A percentile compares a stretch with the other conserved stretches of the same genome.
These are phyloP conservation scores for Salix udensis DNA, from an alignment of 345 rosid genomes.

Conservation along the genomic window DNA sequence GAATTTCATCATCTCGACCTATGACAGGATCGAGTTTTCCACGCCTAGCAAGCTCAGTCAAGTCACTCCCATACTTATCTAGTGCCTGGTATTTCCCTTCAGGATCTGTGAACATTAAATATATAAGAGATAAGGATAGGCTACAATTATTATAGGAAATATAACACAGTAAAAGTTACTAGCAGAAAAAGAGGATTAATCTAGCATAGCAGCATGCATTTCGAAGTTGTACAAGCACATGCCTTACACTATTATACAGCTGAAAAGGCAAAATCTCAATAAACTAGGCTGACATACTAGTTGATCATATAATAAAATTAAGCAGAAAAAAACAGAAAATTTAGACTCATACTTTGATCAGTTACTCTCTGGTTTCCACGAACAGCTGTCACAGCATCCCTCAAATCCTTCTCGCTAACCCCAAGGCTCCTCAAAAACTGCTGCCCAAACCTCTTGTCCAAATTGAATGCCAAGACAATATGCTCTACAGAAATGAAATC, in stretches of 20 bases:
- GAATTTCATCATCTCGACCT: constrained; percentile 86
- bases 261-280: too few relatives aligned
- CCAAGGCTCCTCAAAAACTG: constrained; percentile 51
- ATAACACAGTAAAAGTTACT: too few relatives aligned
- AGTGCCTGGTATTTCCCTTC: constrained; percentile 81
- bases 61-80: constrained; percentile 85
- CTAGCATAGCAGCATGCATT: not conserved
- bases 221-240: too few relatives aligned
- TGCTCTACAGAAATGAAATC: constrained; percentile 79
- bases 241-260: not conserved
- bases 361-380: constrained; percentile 88
- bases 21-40: constrained; percentile 97
- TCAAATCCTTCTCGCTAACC: constrained; percentile 58
- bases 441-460: constrained; percentile 73
- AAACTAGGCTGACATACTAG: not conserved
- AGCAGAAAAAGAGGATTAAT: not conserved
- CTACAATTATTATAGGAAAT: not conserved
- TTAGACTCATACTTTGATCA: constrained; percentile 58
- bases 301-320: not conserved
- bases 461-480: constrained; percentile 57
- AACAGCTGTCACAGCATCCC: constrained; percentile 62
- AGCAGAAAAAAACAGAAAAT: not conserved
- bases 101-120: constrained; percentile 47
- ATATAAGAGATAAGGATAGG: not conserved
- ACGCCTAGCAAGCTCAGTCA: constrained; percentile 80